These are phyloP conservation scores for Neoboletus magnificus DNA, from an alignment of 768 basidiomycete species.

Conservation along the genomic window DNA sequence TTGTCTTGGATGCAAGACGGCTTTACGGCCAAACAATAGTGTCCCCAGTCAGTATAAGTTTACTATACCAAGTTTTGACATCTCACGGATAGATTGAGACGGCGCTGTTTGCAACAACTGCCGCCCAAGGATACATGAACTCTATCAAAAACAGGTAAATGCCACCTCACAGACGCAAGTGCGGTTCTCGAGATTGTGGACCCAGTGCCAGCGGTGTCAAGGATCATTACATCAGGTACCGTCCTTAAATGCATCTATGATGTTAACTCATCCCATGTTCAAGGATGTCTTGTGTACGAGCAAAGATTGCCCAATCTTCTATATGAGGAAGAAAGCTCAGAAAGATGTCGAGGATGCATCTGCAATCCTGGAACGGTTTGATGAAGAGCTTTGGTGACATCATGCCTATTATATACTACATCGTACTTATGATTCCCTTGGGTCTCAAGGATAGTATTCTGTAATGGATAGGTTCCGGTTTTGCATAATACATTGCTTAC, in stretches of 20 bases:
- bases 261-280: background rate
- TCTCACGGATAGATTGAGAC: slow-evolving; percentile 42
- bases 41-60: slow-evolving; percentile 49
- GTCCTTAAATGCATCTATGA: background rate
- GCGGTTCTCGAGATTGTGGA: slow-evolving; percentile 93
- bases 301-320: slow-evolving; percentile 98
- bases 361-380: slow-evolving; percentile 79
- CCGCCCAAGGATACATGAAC: slow-evolving; percentile 74
- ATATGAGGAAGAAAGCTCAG: slow-evolving; percentile 97
- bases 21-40: slow-evolving; percentile 75
- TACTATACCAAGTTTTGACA: background rate
- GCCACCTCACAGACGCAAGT: slow-evolving; percentile 79
- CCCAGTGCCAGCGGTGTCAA: slow-evolving; percentile 98
- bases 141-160: slow-evolving; percentile 88
- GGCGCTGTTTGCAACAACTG: slow-evolving; percentile 97
- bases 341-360: slow-evolving; percentile 93
- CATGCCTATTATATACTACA: background rate
- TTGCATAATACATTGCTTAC: background rate
- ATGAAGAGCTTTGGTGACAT: slow-evolving; percentile 63
- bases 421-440: background rate
- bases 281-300: slow-evolving; percentile 96
- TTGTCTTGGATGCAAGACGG: slow-evolving; percentile 94
- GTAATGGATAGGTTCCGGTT: background rate
- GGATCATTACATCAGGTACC: slow-evolving; percentile 91
- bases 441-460: background rate